Evolutionary conservation across 768 basidiomycete species (phyloP).

Genomic region (Guyanaporus albipodus): DNA sequence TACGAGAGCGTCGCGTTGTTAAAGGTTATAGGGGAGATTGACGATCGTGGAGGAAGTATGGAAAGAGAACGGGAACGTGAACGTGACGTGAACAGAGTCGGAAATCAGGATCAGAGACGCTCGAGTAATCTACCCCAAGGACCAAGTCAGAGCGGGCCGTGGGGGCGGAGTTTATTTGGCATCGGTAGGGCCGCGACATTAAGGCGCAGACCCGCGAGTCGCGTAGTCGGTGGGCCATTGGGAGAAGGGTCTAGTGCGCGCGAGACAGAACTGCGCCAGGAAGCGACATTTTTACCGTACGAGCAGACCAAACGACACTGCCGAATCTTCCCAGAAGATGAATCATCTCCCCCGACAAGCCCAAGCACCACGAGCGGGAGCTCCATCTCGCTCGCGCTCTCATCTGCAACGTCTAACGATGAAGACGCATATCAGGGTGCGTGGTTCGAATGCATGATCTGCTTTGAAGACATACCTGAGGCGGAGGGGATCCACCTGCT

Average conservation of each 20-base stretch:
- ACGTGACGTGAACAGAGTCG: neutral
- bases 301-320: slow-evolving; percentile 25
- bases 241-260: slow-evolving; percentile 7
- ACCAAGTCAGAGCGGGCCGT: neutral
- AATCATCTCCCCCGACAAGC: neutral
- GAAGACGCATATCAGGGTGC: too few relatives aligned
- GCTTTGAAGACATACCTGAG: slow-evolving; percentile 44
- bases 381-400: neutral
- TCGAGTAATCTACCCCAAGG: neutral
- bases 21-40: slow-evolving; percentile 35
- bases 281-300: slow-evolving; percentile 7
- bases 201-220: neutral
- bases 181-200: neutral
- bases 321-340: slow-evolving; percentile 23
- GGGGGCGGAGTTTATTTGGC: neutral
- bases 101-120: neutral
- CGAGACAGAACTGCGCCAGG: neutral
- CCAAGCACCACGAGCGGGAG: neutral
- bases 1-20: slow-evolving; percentile 49
- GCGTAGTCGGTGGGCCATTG: neutral
- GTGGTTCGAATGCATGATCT: slow-evolving; percentile 50
- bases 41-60: slow-evolving; percentile 28
- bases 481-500: slow-evolving; percentile 38
- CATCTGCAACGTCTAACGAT: slow-evolving; percentile 4
- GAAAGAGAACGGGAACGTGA: neutral